Evolutionary conservation across 768 basidiomycete species (phyloP).

Genomic region (Termitomyces sp.): DNA sequence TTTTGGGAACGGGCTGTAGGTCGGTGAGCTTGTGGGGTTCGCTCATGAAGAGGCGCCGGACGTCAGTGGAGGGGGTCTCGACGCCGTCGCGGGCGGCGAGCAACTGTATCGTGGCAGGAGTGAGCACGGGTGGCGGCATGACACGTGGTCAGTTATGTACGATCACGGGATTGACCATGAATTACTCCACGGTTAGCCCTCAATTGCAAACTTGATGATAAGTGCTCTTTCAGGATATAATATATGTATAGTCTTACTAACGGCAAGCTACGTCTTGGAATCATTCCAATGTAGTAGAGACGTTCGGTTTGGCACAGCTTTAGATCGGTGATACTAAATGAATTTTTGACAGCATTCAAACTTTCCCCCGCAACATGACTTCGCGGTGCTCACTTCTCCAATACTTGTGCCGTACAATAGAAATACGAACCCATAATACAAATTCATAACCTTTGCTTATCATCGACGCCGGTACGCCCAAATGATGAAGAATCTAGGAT

Average conservation of each 20-base stretch:
- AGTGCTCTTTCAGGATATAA: no score
- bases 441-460: neutral
- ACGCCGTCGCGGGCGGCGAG: slow-evolving; percentile 1
- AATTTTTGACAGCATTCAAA: neutral
- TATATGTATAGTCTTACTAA: no score
- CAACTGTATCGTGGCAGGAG: neutral
- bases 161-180: slow-evolving; percentile 5
- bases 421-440: no score
- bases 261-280: neutral
- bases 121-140: neutral
- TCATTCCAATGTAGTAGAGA: no score
- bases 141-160: neutral
- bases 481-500: no score
- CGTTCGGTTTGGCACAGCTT: neutral
- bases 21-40: neutral
- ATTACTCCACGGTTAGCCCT: no score
- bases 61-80: neutral
- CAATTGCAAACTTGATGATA: no score
- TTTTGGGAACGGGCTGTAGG: neutral
- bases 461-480: neutral
- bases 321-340: neutral
- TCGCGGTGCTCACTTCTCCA: no score
- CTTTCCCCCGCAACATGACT: no score
- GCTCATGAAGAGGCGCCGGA: slow-evolving; percentile 1
- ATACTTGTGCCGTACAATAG: no score